Evolutionary conservation across 2,329 filamentous ascomycete genomes (phyloP), one percentile per base, ranked within the genome.

Genomic region (Periconia sp.): DNA sequence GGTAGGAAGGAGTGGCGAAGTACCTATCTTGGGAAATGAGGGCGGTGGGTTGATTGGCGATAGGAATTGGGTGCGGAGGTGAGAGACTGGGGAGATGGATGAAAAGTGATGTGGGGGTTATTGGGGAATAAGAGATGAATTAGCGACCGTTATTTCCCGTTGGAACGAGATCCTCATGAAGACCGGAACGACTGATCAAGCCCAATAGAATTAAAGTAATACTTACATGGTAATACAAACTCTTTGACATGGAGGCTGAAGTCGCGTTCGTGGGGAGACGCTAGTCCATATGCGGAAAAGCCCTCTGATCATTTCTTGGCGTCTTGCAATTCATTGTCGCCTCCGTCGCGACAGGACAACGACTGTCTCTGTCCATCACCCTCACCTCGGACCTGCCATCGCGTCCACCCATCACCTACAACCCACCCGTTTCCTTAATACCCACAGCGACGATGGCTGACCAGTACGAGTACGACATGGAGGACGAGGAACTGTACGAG

Each of bases 401-500:
- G 18, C 6, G 86, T 79, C 37, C 65, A 64, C 61, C 76, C 46
- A 15, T 77, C 60, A 81, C 78, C 49, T 81, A 78, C n/a, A 87
- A 9, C 27, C 41, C 2, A 6, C 6, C 41, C 7, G 27, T 8
- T 35, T 27, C n/a, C 41, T 17, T 45, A 31, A 45, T 78, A 59
- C 82, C 81, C 2, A 63, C 62, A 1, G 1, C 30, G 10, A 63
- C 18, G 58, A 84, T 84, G 81, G 81, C 80, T 50, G 78, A 83
- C 49, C 83, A 86, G 58, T 90, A 91, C 71, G 87, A 88, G 56
- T 60, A 63, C 57, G 85, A 86, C 61, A 83, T 84, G 59, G 84
- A 86, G 59, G 89, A 88, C 65, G 65, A 68, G 51, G 67, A 72
- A 15, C 85, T 83, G 54, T 84, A 79, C 40, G 70, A 85, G 37